These are phyloP conservation scores for Polymyxa betae DNA, from an alignment of 208 protist genomes.

Conservation along the genomic window DNA sequence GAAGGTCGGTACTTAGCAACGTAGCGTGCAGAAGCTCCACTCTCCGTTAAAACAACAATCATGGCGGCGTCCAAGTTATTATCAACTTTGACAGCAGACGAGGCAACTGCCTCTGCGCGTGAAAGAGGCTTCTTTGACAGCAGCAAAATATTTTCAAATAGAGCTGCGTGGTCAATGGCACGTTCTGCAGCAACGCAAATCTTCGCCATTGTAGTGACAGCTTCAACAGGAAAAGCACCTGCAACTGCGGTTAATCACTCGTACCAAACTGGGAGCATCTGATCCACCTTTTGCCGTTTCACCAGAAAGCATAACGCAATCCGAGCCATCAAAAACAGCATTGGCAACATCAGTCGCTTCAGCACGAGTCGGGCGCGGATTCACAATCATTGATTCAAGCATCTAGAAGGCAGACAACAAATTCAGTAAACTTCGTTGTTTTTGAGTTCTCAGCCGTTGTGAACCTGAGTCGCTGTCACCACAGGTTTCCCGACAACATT, in stretches of 20 bases:
- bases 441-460: not conserved
- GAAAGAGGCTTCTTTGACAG: not conserved
- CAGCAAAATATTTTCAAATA: not conserved
- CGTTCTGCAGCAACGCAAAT: slow-evolving; percentile 55
- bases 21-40: slow-evolving; percentile 84
- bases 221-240: slow-evolving; percentile 57
- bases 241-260: not conserved
- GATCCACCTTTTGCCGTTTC: slow-evolving; percentile 92
- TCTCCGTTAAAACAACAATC: slow-evolving; percentile 78
- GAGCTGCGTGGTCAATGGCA: slow-evolving; percentile 46
- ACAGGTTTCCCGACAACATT: slow-evolving; percentile 96
- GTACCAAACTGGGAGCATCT: not conserved
- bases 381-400: slow-evolving; percentile 85
- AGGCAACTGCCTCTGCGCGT: slow-evolving; percentile 79
- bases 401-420: slow-evolving; percentile 54
- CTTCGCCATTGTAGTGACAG: slow-evolving; percentile 57
- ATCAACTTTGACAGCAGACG: slow-evolving; percentile 88
- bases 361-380: slow-evolving; percentile 96
- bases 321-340: slow-evolving; percentile 82
- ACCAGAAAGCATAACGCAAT: slow-evolving; percentile 97
- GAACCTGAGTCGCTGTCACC: slow-evolving; percentile 68
- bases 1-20: slow-evolving; percentile 92
- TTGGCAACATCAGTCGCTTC: slow-evolving; percentile 82
- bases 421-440: slow-evolving; percentile 19
- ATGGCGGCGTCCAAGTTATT: slow-evolving; percentile 84